These are phyloP conservation scores for Globisporangium megalacanthum DNA, from an alignment of 352 stramenopile species.

Conservation along the genomic window DNA sequence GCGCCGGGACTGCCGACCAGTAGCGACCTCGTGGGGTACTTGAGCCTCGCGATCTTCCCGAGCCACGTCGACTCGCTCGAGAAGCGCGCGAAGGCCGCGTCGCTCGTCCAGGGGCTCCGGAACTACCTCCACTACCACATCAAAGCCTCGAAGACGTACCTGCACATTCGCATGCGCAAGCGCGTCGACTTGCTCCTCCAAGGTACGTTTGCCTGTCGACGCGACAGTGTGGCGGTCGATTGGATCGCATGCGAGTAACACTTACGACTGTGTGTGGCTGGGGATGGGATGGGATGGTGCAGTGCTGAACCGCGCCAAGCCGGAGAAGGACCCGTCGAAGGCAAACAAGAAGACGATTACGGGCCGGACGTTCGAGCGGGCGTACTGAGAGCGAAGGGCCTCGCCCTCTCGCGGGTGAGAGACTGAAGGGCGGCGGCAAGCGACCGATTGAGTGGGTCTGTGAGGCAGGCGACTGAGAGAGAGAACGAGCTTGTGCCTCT, in stretches of 20 bases:
- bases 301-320: conserved; percentile 90
- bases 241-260: neutral
- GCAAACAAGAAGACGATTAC: conserved; percentile 90
- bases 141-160: conserved; percentile 94
- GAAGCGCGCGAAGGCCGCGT: conserved; percentile 87
- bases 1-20: conserved; percentile 55
- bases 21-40: conserved; percentile 82
- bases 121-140: conserved; percentile 97
- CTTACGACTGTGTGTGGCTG: neutral
- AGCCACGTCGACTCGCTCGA: conserved; percentile 84
- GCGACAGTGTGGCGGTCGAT: neutral
- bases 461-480: too few species aligned
- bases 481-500: too few species aligned
- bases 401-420: too few species aligned
- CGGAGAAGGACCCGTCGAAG: conserved; percentile 87
- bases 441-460: too few species aligned
- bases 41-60: conserved; percentile 87
- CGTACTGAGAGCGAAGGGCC: conserved; percentile 22
- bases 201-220: conserved; percentile 46
- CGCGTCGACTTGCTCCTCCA: conserved; percentile 89
- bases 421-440: too few species aligned
- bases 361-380: conserved; percentile 85
- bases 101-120: conserved; percentile 83
- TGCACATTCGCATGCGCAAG: conserved; percentile 95
- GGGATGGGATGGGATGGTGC: neutral